Conservation (phyloP, 2,329 filamentous ascomycete genomes). For the Botrytis galanthina region DNA sequence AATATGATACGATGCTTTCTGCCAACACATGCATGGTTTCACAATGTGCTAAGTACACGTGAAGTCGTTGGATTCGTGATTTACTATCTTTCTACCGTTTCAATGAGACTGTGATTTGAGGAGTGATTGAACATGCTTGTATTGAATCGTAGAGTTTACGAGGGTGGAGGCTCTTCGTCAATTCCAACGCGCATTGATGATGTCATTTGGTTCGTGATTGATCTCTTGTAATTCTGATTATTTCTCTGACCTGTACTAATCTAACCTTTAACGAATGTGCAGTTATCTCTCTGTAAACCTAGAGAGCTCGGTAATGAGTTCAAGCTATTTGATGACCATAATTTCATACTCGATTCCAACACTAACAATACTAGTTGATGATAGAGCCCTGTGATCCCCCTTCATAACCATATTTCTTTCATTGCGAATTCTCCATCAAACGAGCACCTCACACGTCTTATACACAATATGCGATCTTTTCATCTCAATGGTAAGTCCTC, state of each 20-base stretch:
- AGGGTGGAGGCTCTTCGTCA: neutral
- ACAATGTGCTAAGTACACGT: neutral
- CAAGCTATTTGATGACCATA: slow-evolving; percentile 2
- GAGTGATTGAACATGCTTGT: neutral
- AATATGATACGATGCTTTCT: slow-evolving; percentile 32
- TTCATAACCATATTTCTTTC: neutral
- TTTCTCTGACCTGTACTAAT: neutral
- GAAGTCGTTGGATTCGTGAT: slow-evolving; percentile 19
- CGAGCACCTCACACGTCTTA: neutral
- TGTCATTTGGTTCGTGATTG: neutral
- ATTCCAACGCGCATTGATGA: neutral
- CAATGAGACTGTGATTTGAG: neutral
- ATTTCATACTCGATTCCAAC: neutral
- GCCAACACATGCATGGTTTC: slow-evolving; percentile 23
- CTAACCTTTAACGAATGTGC: neutral
- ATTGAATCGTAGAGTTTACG: neutral
- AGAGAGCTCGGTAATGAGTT: slow-evolving; percentile 1
- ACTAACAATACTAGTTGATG: slow-evolving; percentile 1
- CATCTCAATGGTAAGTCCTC: neutral
- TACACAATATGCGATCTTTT: neutral
- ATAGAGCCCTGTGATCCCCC: neutral
- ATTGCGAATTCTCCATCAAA: neutral
- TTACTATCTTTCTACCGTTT: neutral
- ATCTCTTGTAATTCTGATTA: neutral
- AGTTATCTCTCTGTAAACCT: neutral